Percentiles rank a stretch among this genome's conserved stretches.
phyloP scores from a whole-genome alignment of 345 rosid genomes.

The Citrus medica region DNA sequence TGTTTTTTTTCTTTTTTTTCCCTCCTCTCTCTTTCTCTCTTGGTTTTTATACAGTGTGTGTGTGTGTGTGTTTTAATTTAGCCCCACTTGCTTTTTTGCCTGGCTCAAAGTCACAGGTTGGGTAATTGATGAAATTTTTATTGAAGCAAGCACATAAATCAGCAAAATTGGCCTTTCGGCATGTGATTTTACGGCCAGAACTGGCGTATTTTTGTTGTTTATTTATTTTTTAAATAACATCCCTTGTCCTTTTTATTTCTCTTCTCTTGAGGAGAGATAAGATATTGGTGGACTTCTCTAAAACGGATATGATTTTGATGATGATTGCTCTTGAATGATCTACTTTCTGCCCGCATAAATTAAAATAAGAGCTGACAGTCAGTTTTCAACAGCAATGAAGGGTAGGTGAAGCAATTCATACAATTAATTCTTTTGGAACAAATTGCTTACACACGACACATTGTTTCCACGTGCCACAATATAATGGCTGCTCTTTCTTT shows the following conservation, averaged over 20 bases:
- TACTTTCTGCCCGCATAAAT: not conserved
- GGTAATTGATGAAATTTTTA: not conserved
- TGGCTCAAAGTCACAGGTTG: not conserved
- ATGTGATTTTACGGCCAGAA: not conserved
- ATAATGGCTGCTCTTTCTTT: not conserved
- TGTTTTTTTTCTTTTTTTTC: not conserved
- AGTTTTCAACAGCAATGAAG: not conserved
- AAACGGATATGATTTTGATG: not conserved
- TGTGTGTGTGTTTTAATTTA: not conserved
- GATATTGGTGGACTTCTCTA: not conserved
- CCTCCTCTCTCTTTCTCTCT: too few relatives aligned
- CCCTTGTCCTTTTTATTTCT: too few relatives aligned
- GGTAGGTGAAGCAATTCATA: not conserved
- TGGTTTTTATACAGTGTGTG: not conserved
- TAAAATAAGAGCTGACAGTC: not conserved
- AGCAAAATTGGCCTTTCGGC: not conserved
- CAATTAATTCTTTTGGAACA: not conserved
- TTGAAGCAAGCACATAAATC: not conserved
- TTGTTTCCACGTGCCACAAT: not conserved
- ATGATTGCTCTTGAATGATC: not conserved
- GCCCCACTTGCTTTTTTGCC: slow-evolving; percentile 13
- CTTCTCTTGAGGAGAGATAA: not conserved
- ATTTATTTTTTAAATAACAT: too few relatives aligned
- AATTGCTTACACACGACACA: not conserved
- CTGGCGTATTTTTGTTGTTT: not conserved